Evolutionary conservation across 2,329 filamentous ascomycete genomes (phyloP).

Genomic region (Colletotrichum lindemuthianum): DNA sequence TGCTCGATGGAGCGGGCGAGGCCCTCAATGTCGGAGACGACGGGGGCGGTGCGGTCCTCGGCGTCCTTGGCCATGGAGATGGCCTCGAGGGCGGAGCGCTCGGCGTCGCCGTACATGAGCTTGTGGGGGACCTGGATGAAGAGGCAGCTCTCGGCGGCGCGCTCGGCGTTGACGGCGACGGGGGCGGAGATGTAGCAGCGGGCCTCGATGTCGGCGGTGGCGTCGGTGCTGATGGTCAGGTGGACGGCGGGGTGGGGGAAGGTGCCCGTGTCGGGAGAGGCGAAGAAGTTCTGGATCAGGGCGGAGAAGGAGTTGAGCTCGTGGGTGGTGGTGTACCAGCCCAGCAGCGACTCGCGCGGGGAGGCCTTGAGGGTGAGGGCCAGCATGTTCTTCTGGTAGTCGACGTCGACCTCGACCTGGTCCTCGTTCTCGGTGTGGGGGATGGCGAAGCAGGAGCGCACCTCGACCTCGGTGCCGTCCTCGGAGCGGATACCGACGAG

Average conservation of each 20-base stretch:
- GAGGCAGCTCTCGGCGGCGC: constrained; percentile 93
- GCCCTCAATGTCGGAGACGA: constrained; percentile 89
- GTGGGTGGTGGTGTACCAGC: constrained; percentile 97
- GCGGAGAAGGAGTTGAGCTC: constrained; percentile 99
- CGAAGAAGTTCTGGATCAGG: constrained; percentile 99
- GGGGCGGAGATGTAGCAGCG: constrained; percentile 95
- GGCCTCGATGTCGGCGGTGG: constrained; percentile 88
- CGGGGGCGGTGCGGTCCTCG: constrained; percentile 76
- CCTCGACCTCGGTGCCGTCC: constrained; percentile 96
- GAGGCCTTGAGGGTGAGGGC: constrained; percentile 92
- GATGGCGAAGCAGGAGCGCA: constrained; percentile 96
- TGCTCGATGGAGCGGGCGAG: constrained; percentile 88
- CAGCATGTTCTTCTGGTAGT: constrained; percentile 99
- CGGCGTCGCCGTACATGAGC: constrained; percentile 84
- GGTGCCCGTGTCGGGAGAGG: constrained; percentile 94
- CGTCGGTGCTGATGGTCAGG: constrained; percentile 90
- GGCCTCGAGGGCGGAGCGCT: constrained; percentile 76
- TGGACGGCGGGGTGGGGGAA: constrained; percentile 98
- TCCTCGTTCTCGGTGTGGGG: constrained; percentile 98
- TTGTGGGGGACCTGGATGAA: constrained; percentile 98
- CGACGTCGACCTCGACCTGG: constrained; percentile 99
- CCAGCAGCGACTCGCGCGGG: constrained; percentile 92
- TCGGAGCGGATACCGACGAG: constrained; percentile 93
- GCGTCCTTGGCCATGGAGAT: constrained; percentile 83
- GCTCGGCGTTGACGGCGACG: constrained; percentile 93